Evolutionary conservation across 306 rosid genomes (phyloP).

Genomic region (Dalbergia cultrata): DNA sequence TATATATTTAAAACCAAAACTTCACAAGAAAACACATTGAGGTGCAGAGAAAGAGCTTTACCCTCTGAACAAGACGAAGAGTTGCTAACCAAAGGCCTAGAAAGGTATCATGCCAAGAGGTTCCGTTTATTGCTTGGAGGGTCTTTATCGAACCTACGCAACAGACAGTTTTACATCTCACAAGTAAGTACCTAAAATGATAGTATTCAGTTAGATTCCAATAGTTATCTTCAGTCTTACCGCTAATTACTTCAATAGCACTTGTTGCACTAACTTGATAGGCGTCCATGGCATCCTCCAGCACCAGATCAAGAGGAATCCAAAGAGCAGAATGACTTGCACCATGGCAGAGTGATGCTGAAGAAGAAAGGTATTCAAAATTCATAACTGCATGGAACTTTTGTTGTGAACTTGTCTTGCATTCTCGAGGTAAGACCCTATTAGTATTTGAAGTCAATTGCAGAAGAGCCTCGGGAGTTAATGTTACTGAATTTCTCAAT

Average conservation of each 20-base stretch:
- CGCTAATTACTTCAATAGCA: conserved; percentile 81
- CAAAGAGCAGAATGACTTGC: conserved; percentile 85
- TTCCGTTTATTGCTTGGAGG: conserved; percentile 91
- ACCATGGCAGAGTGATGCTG: conserved; percentile 80
- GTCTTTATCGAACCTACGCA: conserved; percentile 86
- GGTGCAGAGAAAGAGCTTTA: conserved; percentile 53
- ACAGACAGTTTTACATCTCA: conserved; percentile 40
- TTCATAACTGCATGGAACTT: conserved; percentile 79
- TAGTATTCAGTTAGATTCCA: conserved; percentile 38
- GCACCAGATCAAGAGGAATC: conserved; percentile 93
- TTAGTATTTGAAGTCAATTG: conserved; percentile 65
- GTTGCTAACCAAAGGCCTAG: conserved; percentile 95
- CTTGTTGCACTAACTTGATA: conserved; percentile 92
- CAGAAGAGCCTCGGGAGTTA: conserved; percentile 68
- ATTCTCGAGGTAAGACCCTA: conserved; percentile 64
- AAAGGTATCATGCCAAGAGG: conserved; percentile 95
- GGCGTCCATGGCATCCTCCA: conserved; percentile 99
- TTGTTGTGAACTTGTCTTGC: conserved; percentile 70
- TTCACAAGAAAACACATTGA: conserved; percentile 39
- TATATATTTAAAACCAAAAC: conserved; percentile 26
- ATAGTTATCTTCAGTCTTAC: conserved; percentile 54
- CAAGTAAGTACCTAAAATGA: conserved; percentile 32
- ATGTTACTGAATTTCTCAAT: conserved; percentile 73
- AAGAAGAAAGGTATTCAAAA: conserved; percentile 80
- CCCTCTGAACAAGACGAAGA: conserved; percentile 97